phyloP scores from a whole-genome alignment of 2,329 filamentous ascomycete genomes.

The Colletotrichum cereale region DNA sequence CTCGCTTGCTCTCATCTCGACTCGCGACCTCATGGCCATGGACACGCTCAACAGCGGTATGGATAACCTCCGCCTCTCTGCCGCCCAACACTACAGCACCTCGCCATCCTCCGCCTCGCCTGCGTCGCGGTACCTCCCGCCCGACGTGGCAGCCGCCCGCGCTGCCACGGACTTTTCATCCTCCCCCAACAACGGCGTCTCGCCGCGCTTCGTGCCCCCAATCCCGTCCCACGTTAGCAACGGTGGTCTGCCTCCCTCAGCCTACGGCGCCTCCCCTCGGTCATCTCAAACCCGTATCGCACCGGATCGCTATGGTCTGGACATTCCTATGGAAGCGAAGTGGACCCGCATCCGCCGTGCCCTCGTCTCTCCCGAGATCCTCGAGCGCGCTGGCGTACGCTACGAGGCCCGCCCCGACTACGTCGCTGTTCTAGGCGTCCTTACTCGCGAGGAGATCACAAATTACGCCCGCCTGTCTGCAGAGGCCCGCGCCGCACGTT shows the following conservation, averaged over 20 bases:
- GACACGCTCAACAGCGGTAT: slow-evolving; percentile 58
- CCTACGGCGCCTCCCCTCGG: slow-evolving; percentile 40
- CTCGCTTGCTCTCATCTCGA: slow-evolving; percentile 65
- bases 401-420: slow-evolving; percentile 72
- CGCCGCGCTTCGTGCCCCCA: slow-evolving; percentile 56
- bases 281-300: slow-evolving; percentile 56
- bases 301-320: slow-evolving; percentile 68
- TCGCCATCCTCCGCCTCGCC: slow-evolving; percentile 52
- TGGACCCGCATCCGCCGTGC: slow-evolving; percentile 71
- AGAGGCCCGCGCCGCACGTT: slow-evolving; percentile 59
- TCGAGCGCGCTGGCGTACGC: slow-evolving; percentile 66
- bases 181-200: slow-evolving; percentile 51
- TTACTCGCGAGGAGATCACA: slow-evolving; percentile 64
- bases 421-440: slow-evolving; percentile 69
- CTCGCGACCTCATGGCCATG: slow-evolving; percentile 64
- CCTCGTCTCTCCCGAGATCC: slow-evolving; percentile 69
- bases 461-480: slow-evolving; percentile 63
- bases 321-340: slow-evolving; percentile 68
- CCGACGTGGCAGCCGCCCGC: slow-evolving; percentile 48
- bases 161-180: slow-evolving; percentile 49
- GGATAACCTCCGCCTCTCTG: slow-evolving; percentile 56
- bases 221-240: slow-evolving; percentile 45
- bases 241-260: slow-evolving; percentile 37
- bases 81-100: slow-evolving; percentile 51
- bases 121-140: slow-evolving; percentile 48